A percentile compares a stretch with the other conserved stretches of the same genome.
Evolutionary conservation across 2,329 filamentous ascomycete species (phyloP).

Genomic region (Cercospora nicotianae): DNA sequence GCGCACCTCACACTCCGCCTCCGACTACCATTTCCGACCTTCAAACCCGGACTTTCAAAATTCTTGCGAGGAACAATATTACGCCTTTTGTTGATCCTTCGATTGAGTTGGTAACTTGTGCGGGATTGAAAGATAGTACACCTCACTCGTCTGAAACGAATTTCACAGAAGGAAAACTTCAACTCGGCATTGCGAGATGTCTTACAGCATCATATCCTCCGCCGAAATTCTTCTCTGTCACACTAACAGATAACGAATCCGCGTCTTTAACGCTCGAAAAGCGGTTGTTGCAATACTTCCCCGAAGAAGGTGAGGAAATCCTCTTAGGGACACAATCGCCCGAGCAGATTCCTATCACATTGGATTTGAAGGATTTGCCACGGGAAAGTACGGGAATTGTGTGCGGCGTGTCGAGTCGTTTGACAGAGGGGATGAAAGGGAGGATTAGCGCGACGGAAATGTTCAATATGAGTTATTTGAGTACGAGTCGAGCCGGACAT

Average conservation of each 20-base stretch:
- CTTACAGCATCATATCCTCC: slow-evolving; percentile 48
- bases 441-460: slow-evolving; percentile 47
- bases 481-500: slow-evolving; percentile 82
- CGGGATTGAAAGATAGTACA: slow-evolving; percentile 57
- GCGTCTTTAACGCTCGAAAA: slow-evolving; percentile 73
- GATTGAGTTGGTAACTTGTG: slow-evolving; percentile 78
- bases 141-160: slow-evolving; percentile 31
- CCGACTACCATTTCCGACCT: slow-evolving; percentile 77
- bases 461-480: slow-evolving; percentile 81
- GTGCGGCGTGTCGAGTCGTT: slow-evolving; percentile 81
- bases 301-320: slow-evolving; percentile 54
- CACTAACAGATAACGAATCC: slow-evolving; percentile 70
- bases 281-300: slow-evolving; percentile 59
- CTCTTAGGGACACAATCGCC: slow-evolving; percentile 73
- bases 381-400: slow-evolving; percentile 92
- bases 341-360: slow-evolving; percentile 76
- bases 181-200: slow-evolving; percentile 51
- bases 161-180: slow-evolving; percentile 46
- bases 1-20: slow-evolving; percentile 64
- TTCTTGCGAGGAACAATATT: slow-evolving; percentile 76
- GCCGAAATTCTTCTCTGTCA: slow-evolving; percentile 72
- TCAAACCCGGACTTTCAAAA: slow-evolving; percentile 76
- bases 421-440: slow-evolving; percentile 68
- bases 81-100: slow-evolving; percentile 67
- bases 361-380: slow-evolving; percentile 78